These are phyloP conservation scores for Labyrinthula sp. DNA, from an alignment of 352 stramenopile genomes.

Conservation along the genomic window DNA sequence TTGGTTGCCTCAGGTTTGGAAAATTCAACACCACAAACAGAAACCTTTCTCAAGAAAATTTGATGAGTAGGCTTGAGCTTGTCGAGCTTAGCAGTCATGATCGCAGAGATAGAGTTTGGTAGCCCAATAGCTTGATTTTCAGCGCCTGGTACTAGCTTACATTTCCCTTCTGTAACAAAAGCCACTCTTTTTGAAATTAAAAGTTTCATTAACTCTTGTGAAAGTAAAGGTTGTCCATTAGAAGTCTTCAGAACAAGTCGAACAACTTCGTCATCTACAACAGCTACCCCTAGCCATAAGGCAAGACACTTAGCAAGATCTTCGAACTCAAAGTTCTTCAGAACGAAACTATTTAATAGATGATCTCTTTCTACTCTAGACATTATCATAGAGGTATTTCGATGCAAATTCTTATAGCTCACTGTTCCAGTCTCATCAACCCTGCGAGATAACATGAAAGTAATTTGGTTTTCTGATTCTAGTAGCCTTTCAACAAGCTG, in stretches of 20 bases:
- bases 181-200: conserved; percentile 19
- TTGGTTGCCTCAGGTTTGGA: conserved; percentile 10
- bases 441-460: no score
- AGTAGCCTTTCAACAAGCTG: no score
- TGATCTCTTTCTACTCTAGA: no score
- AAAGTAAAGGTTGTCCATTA: conserved; percentile 15
- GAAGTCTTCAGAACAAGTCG: conserved; percentile 24
- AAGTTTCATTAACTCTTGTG: conserved; percentile 20
- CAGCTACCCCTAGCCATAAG: no score
- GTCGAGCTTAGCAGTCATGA: conserved; percentile 27
- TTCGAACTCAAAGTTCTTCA: no score
- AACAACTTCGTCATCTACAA: no score
- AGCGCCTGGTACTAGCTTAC: conserved; percentile 18
- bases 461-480: no score
- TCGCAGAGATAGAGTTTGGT: conserved; percentile 18
- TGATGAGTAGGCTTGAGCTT: conserved; percentile 15
- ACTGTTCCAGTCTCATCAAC: no score
- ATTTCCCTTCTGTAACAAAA: conserved; percentile 2
- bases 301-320: no score
- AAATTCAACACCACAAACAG: conserved; percentile 20
- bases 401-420: no score
- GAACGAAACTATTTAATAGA: no score
- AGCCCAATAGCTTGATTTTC: conserved; percentile 18
- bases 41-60: conserved; percentile 14
- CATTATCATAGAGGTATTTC: no score